Evolutionary conservation across 129 eudicot species (phyloP).

Genomic region (Centrapalus pauciflorus): DNA sequence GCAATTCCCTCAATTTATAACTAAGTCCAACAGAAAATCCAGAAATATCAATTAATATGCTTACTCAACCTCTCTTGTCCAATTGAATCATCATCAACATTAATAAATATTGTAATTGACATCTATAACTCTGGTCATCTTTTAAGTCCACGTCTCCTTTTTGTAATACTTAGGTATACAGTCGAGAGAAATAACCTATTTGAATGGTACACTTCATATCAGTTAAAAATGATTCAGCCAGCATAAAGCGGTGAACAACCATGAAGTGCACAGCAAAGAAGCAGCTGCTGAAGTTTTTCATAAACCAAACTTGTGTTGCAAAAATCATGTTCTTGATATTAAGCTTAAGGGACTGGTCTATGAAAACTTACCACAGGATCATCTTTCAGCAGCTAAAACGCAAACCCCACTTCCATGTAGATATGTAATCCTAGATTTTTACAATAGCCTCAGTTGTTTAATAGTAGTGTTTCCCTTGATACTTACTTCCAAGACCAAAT

Average conservation of each 20-base stretch:
- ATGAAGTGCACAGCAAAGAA: background rate
- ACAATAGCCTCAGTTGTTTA: background rate
- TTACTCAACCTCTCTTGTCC: background rate
- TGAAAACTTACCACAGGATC: background rate
- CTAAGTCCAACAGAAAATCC: background rate
- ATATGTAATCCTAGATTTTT: background rate
- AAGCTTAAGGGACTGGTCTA: background rate
- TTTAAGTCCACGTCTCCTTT: background rate
- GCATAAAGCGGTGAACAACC: background rate
- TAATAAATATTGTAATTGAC: background rate
- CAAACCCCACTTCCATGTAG: background rate
- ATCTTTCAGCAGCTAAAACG: background rate
- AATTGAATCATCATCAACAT: background rate
- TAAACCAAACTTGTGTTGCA: background rate
- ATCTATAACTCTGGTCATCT: background rate
- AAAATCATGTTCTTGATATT: background rate
- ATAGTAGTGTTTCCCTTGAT: background rate
- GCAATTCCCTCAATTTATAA: background rate
- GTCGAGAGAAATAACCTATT: too few relatives aligned
- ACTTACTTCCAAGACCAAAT: constrained; percentile 8
- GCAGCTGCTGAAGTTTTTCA: background rate
- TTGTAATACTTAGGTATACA: too few relatives aligned
- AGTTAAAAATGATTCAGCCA: background rate
- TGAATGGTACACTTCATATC: too few relatives aligned
- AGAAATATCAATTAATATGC: background rate